phyloP scores from a whole-genome alignment of 768 basidiomycete species.

The Russula olivacea region DNA sequence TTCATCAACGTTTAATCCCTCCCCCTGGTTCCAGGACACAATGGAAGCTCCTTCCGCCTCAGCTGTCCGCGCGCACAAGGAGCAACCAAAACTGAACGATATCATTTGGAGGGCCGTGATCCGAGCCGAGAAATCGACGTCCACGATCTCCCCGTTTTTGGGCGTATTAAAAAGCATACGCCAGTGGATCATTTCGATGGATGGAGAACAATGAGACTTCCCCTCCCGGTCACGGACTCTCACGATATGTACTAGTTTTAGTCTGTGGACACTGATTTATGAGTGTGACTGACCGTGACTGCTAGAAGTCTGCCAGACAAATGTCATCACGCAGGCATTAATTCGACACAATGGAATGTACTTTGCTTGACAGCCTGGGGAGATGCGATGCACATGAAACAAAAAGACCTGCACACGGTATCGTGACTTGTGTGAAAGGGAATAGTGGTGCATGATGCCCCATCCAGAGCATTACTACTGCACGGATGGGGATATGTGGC shows the following conservation, averaged over 20 bases:
- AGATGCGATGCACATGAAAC: neutral
- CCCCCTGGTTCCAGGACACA: constrained; percentile 13
- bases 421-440: neutral
- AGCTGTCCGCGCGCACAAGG: constrained; percentile 18
- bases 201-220: constrained; percentile 12
- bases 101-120: neutral
- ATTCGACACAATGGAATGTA: neutral
- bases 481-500: neutral
- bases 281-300: neutral
- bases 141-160: neutral
- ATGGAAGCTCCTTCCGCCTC: constrained; percentile 17
- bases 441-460: neutral
- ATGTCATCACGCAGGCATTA: neutral
- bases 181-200: constrained; percentile 7
- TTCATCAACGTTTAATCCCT: constrained; percentile 8
- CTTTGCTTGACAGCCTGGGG: neutral
- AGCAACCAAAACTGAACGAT: too few relatives aligned
- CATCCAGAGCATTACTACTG: neutral
- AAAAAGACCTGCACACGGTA: neutral
- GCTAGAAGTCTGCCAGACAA: neutral
- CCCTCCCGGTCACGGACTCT: neutral
- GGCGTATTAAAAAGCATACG: neutral
- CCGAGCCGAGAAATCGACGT: constrained; percentile 4
- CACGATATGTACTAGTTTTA: neutral
- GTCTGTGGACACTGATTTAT: neutral